Evolutionary conservation across 2,329 filamentous ascomycete species (phyloP), one percentile per base, ranked within the genome.

Genomic region (Chrysosporium queenslandicum): DNA sequence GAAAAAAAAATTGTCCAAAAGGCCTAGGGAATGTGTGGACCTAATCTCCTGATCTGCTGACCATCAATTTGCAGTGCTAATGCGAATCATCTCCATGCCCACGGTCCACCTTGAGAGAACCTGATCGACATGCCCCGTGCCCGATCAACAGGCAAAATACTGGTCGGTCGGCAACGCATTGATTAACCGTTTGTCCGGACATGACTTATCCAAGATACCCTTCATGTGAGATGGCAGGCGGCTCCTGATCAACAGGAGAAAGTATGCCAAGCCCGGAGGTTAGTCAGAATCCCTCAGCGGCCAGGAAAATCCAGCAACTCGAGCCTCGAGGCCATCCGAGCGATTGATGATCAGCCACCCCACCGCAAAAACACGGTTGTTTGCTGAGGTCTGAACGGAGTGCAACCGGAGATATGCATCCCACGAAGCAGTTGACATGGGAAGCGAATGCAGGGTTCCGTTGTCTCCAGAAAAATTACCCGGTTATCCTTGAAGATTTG

Each of bases 81-180:
- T 43, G 27, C 27, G 43, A 34, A 32, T 46, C 43, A 32, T 36
- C 16, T 20, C 11, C 14, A 8, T n/a, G n/a, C 4, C 25, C 42
- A 18, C 29, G 25, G 42, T 36, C 43, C 43, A 46, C 43, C 27
- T 7, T n/a, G n/a, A n/a, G 11, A 14, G 14, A n/a, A 27, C 4
- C 29, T 30, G 29, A 36, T 46, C 43, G 43, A 18, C 43, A 46
- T 46, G 43, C 27, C 29, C 43, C 29, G 43, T 36, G 43, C 43
- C 23, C 29, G 14, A 21, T 27, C 40, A 25, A n/a, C 3, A 6
- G 20, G 11, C 7, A 3, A 23, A 11, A 20, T 23, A 14, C n/a
- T n/a, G n/a, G n/a, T n/a, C 18, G 11, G 14, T 41, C 18, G 8
- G 16, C 9, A 41, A 21, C 21, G 25, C 39, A 41, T 2, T n/a